Evolutionary conservation across 1,284 basidiomycete species (phyloP).

Genomic region (Apiotrichum laibachii): DNA sequence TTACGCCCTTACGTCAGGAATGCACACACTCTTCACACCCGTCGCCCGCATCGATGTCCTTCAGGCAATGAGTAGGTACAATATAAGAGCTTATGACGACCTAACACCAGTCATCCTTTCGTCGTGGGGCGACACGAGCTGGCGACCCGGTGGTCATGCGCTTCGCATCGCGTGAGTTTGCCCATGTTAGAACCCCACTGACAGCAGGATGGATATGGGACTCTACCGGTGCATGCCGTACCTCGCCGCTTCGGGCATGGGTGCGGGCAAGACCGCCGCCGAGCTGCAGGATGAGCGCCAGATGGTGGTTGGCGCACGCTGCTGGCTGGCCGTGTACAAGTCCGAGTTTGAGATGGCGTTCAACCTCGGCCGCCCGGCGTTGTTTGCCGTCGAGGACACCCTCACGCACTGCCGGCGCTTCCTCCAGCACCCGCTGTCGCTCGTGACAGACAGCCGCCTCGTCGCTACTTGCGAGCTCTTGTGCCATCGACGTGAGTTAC

Average conservation of each 20-base stretch:
- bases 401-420: slow-evolving; percentile 72
- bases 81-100: neutral
- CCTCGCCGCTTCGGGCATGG: slow-evolving; percentile 68
- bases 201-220: slow-evolving; percentile 66
- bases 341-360: slow-evolving; percentile 65
- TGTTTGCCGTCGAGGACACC: slow-evolving; percentile 81
- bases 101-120: slow-evolving; percentile 36
- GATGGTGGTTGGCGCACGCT: slow-evolving; percentile 71
- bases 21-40: slow-evolving; percentile 78
- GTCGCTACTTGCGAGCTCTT: slow-evolving; percentile 66
- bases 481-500: slow-evolving; percentile 36
- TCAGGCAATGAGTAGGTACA: slow-evolving; percentile 64
- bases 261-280: slow-evolving; percentile 57
- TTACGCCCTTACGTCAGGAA: slow-evolving; percentile 34
- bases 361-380: slow-evolving; percentile 72
- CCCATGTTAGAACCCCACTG: neutral
- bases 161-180: slow-evolving; percentile 68
- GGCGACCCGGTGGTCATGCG: slow-evolving; percentile 62
- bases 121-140: slow-evolving; percentile 45
- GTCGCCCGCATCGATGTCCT: slow-evolving; percentile 76
- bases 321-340: slow-evolving; percentile 79
- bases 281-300: slow-evolving; percentile 66
- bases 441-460: slow-evolving; percentile 85
- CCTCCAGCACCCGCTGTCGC: slow-evolving; percentile 76
- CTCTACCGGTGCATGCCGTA: slow-evolving; percentile 84